These are phyloP conservation scores for Malus sylvestris DNA, from an alignment of 306 rosid species.

Conservation along the genomic window DNA sequence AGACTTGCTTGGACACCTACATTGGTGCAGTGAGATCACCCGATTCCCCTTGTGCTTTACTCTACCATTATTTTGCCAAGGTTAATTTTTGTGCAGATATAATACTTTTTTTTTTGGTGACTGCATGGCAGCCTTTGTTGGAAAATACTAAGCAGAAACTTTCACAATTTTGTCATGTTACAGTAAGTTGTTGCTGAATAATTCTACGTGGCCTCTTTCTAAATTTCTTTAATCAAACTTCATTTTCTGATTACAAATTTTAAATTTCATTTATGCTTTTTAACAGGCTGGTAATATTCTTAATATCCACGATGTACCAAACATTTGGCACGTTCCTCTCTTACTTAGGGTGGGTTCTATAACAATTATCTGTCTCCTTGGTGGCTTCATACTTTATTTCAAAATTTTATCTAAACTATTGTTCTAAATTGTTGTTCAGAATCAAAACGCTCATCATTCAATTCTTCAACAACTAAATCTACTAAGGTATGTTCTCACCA, in stretches of 20 bases:
- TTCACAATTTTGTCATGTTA: constrained; percentile 95
- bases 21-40: not conserved
- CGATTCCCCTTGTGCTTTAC: not conserved
- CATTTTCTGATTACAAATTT: constrained; percentile 20
- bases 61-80: not conserved
- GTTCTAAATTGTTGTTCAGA: constrained; percentile 43
- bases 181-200: constrained; percentile 54
- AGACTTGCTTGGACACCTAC: not conserved
- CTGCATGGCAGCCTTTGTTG: constrained; percentile 69
- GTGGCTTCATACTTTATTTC: constrained; percentile 16
- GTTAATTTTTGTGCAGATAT: not conserved
- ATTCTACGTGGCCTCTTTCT: not conserved
- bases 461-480: constrained; percentile 82
- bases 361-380: constrained; percentile 5
- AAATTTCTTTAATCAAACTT: constrained; percentile 11
- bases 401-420: constrained; percentile 12
- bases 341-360: constrained; percentile 71
- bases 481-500: constrained; percentile 35
- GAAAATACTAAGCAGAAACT: constrained; percentile 82
- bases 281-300: constrained; percentile 77
- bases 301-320: constrained; percentile 94
- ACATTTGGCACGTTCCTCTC: constrained; percentile 97
- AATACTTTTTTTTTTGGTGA: not conserved
- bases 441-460: constrained; percentile 83
- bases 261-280: constrained; percentile 11